Evolutionary conservation across 371 early-diverging fungal species (phyloP).

Genomic region (Mortierella sp.): DNA sequence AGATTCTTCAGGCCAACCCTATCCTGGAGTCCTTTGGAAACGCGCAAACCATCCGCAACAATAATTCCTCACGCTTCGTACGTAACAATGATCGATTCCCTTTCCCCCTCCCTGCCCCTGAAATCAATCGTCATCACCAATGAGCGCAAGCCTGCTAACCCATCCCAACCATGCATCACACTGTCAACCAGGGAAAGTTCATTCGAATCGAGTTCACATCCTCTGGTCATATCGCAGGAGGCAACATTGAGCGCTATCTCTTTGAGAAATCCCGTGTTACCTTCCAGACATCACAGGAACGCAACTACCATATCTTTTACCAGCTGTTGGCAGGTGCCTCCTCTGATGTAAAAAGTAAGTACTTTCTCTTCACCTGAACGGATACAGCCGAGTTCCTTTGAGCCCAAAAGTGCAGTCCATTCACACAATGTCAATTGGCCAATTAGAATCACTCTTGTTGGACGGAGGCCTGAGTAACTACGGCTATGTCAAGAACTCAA

Average conservation of each 20-base stretch:
- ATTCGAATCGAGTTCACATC: conserved; percentile 97
- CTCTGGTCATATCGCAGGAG: conserved; percentile 93
- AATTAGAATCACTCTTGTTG: conserved; percentile 65
- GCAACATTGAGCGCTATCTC: conserved; percentile 98
- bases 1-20: conserved; percentile 98
- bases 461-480: conserved; percentile 85
- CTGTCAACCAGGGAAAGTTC: conserved; percentile 93
- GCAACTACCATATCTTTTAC: conserved; percentile 99
- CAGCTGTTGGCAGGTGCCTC: conserved; percentile 92
- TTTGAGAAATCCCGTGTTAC: conserved; percentile 99
- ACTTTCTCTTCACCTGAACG: too few relatives aligned
- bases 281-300: conserved; percentile 89
- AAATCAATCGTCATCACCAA: too few relatives aligned
- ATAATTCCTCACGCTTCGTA: conserved; percentile 99
- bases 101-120: too few relatives aligned
- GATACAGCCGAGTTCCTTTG: too few relatives aligned
- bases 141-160: too few relatives aligned
- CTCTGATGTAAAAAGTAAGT: conserved; percentile 65
- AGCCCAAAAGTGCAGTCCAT: too few relatives aligned
- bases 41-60: conserved; percentile 99
- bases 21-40: conserved; percentile 99
- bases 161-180: neutral
- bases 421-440: too few relatives aligned
- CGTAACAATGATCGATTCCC: too few relatives aligned
- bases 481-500: conserved; percentile 82